A percentile compares a stretch with the other conserved stretches of the same genome.
These are phyloP conservation scores for Gossypium schwendimanii DNA, from an alignment of 441 rosid species.

Conservation along the genomic window DNA sequence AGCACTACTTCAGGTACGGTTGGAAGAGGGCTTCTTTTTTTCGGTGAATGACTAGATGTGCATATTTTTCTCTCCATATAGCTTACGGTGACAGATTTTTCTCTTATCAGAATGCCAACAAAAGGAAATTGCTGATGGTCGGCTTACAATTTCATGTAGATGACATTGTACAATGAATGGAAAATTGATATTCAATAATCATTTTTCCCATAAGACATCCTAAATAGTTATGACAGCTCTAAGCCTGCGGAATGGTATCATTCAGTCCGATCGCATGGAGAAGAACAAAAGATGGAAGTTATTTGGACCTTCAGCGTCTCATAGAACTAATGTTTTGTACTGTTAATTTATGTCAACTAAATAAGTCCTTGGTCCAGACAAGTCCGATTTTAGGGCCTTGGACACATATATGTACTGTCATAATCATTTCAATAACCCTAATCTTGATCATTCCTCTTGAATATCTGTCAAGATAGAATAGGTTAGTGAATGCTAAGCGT, in stretches of 20 bases:
- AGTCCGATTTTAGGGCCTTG: slow-evolving; percentile 2
- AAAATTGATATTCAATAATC: background rate
- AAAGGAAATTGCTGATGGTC: background rate
- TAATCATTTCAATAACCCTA: background rate
- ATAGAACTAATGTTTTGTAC: background rate
- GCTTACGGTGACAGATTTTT: background rate
- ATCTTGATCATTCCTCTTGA: background rate
- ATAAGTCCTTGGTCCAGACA: background rate
- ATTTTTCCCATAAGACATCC: background rate
- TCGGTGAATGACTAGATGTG: background rate
- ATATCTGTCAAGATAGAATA: background rate
- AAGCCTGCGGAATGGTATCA: background rate
- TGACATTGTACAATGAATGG: background rate
- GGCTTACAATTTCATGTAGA: background rate
- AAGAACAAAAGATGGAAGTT: background rate
- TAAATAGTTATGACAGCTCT: no score
- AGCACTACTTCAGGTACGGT: slow-evolving; percentile 2
- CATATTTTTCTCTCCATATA: slow-evolving; percentile 1
- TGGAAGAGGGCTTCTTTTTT: background rate
- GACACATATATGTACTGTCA: no score
- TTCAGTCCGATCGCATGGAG: background rate
- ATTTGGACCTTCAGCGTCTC: background rate
- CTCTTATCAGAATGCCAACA: background rate
- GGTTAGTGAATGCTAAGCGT: background rate
- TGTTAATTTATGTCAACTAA: background rate